Base-by-base conservation (phyloP, 2,329 filamentous ascomycete genomes). In the Botrytis deweyae region DNA sequence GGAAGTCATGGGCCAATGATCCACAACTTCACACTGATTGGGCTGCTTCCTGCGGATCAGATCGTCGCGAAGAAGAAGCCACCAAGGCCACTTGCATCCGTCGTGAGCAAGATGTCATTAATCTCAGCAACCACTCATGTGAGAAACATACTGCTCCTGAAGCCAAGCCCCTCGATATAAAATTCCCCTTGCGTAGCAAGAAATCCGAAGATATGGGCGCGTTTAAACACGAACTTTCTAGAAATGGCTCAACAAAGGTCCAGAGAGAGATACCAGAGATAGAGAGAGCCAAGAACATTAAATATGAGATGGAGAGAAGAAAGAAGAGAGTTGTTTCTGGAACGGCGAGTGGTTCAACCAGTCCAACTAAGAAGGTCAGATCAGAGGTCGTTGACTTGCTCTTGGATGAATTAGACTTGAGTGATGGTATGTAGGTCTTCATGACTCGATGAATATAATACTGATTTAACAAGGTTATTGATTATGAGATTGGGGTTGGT, bases 351-450 rank as follows among this genome's bases (percentile, higher is more conserved):
- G 22, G 62, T 29, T 68, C 70, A 29, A 46, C 36, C 16, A 72
- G 70, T 61, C 70, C 70, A 9, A 49, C 22, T 4, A 72, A 72
- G 38, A 72, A 72, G 40, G 29, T 16, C 18, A 72, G 38, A 38
- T 2, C 49, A 18, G 40, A 22, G 20, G 10, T 64, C 16, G 14
- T 36, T 18, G 14, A n/a, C 16, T 36, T 6, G 25, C 8, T 29
- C 18, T 40, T 5, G 46, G 25, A 10, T 8, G 18, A 33, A 36
- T 29, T 58, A 25, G 52, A 58, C 2, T 58, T 58, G n/a, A 58
- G n/a, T 58, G 52, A 58, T 58, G 59, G 59, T 64, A 68, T 29
- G 65, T 42, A 63, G 2, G 38, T 18, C 14, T 63, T 42, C 25
- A 9, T 16, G 18, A 63, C 14, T 18, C 7, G 7, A 63, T 63